Percentiles rank a stretch among this genome's conserved stretches.
These are phyloP conservation scores for Thymus quinquecostatus DNA, from an alignment of 257 asterid genomes.

Conservation along the genomic window DNA sequence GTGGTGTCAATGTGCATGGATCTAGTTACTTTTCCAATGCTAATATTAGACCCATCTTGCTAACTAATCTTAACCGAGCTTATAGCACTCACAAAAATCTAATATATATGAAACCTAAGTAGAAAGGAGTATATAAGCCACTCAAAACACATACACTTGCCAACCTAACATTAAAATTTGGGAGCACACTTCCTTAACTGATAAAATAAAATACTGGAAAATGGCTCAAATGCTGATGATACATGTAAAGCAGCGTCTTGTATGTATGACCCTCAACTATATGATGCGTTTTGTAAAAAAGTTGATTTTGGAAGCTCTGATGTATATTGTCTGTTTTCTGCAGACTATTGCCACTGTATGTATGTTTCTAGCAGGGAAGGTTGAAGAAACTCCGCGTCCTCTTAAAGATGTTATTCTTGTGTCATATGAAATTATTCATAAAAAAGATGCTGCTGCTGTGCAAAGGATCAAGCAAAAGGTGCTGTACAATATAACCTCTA, in stretches of 20 bases:
- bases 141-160: not conserved
- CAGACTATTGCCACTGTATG: conserved; percentile 93
- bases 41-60: not conserved
- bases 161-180: not conserved
- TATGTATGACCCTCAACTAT: conserved; percentile 5
- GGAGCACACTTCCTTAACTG: not conserved
- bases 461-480: conserved; percentile 96
- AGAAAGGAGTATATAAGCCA: not conserved
- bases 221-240: not conserved
- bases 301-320: conserved; percentile 25
- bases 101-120: not conserved
- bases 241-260: not conserved
- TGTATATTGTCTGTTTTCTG: conserved; percentile 30
- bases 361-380: conserved; percentile 98
- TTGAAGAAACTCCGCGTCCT: conserved; percentile 99
- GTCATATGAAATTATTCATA: conserved; percentile 86
- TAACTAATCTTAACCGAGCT: not conserved
- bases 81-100: not conserved
- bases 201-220: not conserved
- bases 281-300: not conserved
- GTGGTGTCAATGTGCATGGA: no score
- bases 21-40: no score
- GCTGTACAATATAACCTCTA: conserved; percentile 15
- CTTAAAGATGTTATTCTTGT: conserved; percentile 89
- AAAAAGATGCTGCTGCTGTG: conserved; percentile 61